Conservation (phyloP, 495 filamentous ascomycete species). For the Glonium stellatum region DNA sequence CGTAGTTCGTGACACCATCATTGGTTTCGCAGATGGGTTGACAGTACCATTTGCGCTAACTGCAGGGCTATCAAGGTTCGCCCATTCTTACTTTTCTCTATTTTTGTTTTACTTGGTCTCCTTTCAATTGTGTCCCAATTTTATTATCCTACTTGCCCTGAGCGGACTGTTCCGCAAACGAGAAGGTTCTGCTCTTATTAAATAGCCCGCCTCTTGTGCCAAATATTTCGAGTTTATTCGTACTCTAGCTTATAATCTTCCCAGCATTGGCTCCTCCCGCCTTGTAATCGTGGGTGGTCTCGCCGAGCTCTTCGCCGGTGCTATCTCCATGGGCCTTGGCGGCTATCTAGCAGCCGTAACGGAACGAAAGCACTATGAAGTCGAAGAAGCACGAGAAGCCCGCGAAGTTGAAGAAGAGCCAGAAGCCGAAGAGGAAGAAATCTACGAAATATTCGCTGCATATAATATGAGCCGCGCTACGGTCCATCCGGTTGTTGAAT, state of each 20-base stretch:
- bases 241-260: background rate
- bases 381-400: constrained; percentile 42
- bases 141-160: too few relatives aligned
- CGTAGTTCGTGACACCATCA: constrained; percentile 43
- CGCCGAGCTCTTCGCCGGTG: constrained; percentile 59
- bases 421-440: constrained; percentile 30
- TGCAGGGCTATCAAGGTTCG: constrained; percentile 46
- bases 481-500: constrained; percentile 36
- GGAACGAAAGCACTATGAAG: constrained; percentile 43
- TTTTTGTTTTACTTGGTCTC: constrained; percentile 30
- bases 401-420: constrained; percentile 40
- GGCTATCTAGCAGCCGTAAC: constrained; percentile 51
- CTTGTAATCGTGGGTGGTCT: constrained; percentile 65
- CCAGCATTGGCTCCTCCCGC: constrained; percentile 46
- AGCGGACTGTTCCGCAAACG: too few relatives aligned
- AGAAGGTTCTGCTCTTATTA: too few relatives aligned
- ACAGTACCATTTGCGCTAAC: constrained; percentile 62
- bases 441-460: constrained; percentile 34
- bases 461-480: constrained; percentile 39
- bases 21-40: constrained; percentile 57
- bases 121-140: constrained; percentile 23
- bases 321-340: constrained; percentile 65
- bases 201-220: constrained; percentile 16
- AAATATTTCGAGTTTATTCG: constrained; percentile 18
- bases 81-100: background rate